These are phyloP conservation scores for Aspergillus luchuensis DNA, from an alignment of 2,329 filamentous ascomycete species.

Conservation along the genomic window DNA sequence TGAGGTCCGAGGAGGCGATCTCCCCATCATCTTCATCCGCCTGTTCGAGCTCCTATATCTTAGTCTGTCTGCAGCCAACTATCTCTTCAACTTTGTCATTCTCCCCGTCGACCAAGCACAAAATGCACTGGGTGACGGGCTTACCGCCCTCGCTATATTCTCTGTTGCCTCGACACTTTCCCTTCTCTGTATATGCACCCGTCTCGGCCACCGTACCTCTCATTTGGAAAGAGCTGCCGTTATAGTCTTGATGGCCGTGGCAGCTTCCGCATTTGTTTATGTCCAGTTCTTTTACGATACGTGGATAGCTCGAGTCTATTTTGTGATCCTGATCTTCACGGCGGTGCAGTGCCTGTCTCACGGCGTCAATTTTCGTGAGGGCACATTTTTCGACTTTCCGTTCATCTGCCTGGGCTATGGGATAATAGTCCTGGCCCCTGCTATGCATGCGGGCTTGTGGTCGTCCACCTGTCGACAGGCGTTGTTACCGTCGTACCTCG, in stretches of 20 bases:
- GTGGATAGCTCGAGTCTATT: neutral
- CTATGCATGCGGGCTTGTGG: neutral
- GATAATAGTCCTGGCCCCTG: neutral
- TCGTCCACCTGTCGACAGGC: neutral
- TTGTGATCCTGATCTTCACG: neutral
- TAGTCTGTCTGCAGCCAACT: neutral
- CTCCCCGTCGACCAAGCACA: neutral
- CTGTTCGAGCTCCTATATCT: neutral
- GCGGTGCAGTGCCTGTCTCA: neutral
- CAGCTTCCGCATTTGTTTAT: neutral
- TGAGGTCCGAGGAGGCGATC: neutral
- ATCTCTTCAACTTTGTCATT: neutral
- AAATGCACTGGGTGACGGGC: neutral
- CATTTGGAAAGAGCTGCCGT: neutral
- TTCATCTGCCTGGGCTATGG: neutral
- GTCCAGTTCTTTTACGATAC: neutral
- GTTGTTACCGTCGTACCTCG: neutral
- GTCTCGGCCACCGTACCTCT: neutral
- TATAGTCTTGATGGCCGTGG: neutral
- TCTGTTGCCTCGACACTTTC: neutral
- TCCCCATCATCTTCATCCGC: neutral
- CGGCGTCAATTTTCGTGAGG: neutral
- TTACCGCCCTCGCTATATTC: neutral
- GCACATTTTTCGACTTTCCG: neutral
- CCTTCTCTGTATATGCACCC: neutral